Conservation (phyloP, 2,329 filamentous ascomycete species). For the Huntiella omanensis region DNA sequence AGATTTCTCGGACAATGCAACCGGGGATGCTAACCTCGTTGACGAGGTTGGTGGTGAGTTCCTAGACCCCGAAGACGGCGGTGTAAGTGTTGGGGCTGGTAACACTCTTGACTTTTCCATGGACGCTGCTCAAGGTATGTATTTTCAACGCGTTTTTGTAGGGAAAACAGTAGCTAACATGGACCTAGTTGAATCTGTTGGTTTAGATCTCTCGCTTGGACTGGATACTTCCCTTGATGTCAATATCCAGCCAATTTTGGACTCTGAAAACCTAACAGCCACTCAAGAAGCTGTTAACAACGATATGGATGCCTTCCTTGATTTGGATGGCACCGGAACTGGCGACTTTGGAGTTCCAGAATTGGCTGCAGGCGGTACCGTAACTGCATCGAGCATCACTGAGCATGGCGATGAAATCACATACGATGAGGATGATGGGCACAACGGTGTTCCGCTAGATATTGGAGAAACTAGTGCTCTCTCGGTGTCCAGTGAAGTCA, state of each 20-base stretch:
- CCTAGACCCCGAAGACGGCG: constrained; percentile 10
- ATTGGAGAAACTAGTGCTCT: constrained; percentile 8
- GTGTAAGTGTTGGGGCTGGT: constrained; percentile 4
- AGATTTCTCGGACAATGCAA: constrained; percentile 17
- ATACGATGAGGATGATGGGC: constrained; percentile 11
- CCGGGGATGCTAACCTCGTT: constrained; percentile 10
- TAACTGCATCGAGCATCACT: constrained; percentile 8
- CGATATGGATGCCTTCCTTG: constrained; percentile 7
- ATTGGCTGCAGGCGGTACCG: background rate
- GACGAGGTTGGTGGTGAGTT: constrained; percentile 11
- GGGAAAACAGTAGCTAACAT: background rate
- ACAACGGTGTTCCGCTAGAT: constrained; percentile 6
- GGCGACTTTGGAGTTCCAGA: constrained; percentile 1
- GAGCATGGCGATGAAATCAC: constrained; percentile 11
- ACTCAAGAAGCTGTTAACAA: constrained; percentile 3
- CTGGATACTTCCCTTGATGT: constrained; percentile 3
- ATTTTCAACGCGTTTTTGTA: background rate
- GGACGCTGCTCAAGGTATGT: constrained; percentile 5
- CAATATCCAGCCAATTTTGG: constrained; percentile 3
- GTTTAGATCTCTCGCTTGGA: constrained; percentile 4
- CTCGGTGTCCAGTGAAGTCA: constrained; percentile 8
- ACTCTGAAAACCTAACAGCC: constrained; percentile 5
- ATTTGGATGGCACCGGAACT: background rate
- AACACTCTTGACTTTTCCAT: constrained; percentile 6
- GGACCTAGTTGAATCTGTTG: constrained; percentile 2